phyloP scores from a whole-genome alignment of 768 basidiomycete species.

The Mycena galopus region DNA sequence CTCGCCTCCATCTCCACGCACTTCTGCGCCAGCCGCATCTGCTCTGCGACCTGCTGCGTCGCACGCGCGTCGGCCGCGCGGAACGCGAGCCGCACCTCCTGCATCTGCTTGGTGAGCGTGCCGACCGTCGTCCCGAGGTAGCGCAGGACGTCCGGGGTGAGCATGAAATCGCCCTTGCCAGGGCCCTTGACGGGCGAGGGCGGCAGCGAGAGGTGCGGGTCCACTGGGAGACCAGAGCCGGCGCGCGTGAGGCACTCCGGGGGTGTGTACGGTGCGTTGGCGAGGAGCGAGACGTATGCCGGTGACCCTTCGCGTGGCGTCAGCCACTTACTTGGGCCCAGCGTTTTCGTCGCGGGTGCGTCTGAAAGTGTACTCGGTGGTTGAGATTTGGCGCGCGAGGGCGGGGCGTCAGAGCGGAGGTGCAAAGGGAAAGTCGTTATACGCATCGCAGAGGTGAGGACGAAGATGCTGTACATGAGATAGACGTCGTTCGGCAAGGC shows the following conservation, averaged over 20 bases:
- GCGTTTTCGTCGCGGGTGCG: conserved; percentile 35
- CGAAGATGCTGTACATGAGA: conserved; percentile 87
- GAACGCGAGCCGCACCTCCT: conserved; percentile 69
- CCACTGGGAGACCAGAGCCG: conserved; percentile 60
- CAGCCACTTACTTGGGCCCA: conserved; percentile 52
- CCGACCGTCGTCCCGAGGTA: conserved; percentile 73
- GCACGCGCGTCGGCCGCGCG: conserved; percentile 67
- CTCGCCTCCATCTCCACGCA: conserved; percentile 65
- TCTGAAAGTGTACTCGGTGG: conserved; percentile 34
- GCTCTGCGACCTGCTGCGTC: conserved; percentile 78
- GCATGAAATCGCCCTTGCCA: conserved; percentile 59
- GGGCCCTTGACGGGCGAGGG: conserved; percentile 44
- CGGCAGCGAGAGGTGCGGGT: conserved; percentile 65
- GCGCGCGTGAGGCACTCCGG: conserved; percentile 57
- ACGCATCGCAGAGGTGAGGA: conserved; percentile 82
- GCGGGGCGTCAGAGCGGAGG: conserved; percentile 67
- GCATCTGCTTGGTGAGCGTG: conserved; percentile 65
- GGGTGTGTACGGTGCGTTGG: conserved; percentile 59
- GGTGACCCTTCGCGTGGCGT: conserved; percentile 61
- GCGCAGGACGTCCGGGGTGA: conserved; percentile 85
- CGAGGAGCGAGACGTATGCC: conserved; percentile 68
- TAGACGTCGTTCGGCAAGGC: conserved; percentile 89
- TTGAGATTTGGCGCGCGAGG: conserved; percentile 34
- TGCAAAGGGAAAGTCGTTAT: conserved; percentile 79
- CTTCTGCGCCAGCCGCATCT: conserved; percentile 70